A percentile compares a stretch with the other conserved stretches of the same genome.
Evolutionary conservation across 1,139 yeast species (phyloP).

Genomic region (Saccharomycopsis crataegensis): DNA sequence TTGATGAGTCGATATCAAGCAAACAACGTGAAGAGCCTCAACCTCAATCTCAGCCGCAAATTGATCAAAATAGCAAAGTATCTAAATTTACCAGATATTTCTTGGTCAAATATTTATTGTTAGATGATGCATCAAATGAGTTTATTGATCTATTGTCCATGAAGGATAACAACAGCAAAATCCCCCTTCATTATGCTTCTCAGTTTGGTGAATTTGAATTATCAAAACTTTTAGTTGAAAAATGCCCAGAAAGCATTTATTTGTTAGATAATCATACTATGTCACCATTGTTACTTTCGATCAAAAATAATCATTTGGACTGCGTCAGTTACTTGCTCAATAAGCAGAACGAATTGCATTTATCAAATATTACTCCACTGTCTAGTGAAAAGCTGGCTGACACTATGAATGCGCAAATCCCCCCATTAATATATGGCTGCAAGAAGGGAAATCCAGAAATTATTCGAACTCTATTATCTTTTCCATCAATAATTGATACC

Average conservation of each 20-base stretch:
- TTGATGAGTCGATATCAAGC: neutral
- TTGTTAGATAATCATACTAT: constrained; percentile 63
- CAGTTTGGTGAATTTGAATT: constrained; percentile 57
- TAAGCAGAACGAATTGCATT: constrained; percentile 1
- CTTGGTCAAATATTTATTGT: constrained; percentile 23
- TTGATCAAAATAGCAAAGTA: too few relatives aligned
- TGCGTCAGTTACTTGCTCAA: constrained; percentile 42
- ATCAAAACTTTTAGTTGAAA: constrained; percentile 27
- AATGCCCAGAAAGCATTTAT: constrained; percentile 28
- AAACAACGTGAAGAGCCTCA: too few relatives aligned
- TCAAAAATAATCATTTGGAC: constrained; percentile 57
- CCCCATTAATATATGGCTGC: constrained; percentile 88
- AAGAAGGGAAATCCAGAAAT: constrained; percentile 72
- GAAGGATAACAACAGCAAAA: constrained; percentile 59
- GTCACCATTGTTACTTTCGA: constrained; percentile 77
- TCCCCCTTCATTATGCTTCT: constrained; percentile 85
- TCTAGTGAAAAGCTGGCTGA: neutral
- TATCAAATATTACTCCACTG: neutral
- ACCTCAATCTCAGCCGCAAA: too few relatives aligned
- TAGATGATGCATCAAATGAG: constrained; percentile 23
- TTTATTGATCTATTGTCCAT: constrained; percentile 30
- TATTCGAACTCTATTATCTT: constrained; percentile 49
- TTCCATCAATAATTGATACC: constrained; percentile 29
- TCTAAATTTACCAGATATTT: constrained; percentile 24
- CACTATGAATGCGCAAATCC: constrained; percentile 32